Conservation (phyloP, 2,329 filamentous ascomycete species). For the Epicoccum sorghinum region DNA sequence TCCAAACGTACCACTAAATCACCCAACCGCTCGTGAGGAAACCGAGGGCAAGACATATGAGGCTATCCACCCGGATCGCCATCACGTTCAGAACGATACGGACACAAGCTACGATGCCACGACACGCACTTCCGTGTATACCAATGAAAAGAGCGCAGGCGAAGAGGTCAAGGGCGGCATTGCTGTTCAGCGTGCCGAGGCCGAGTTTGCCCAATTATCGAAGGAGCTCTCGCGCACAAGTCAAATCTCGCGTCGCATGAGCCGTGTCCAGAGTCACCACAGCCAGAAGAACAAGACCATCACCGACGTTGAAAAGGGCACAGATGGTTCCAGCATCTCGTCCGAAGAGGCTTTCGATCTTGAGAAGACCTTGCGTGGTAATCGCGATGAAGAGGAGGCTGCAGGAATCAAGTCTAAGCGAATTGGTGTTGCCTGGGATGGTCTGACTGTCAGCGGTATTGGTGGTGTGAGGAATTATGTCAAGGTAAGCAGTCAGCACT, state of each 20-base stretch:
- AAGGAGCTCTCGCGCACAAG: conserved; percentile 52
- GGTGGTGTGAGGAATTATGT: conserved; percentile 75
- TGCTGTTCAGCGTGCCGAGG: conserved; percentile 70
- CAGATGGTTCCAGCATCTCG: conserved; percentile 38
- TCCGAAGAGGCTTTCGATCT: conserved; percentile 70
- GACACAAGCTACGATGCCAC: conserved; percentile 30
- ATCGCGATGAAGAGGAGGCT: conserved; percentile 71
- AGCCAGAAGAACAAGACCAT: conserved; percentile 44
- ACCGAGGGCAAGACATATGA: conserved; percentile 35
- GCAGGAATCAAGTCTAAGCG: conserved; percentile 82
- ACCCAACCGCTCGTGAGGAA: conserved; percentile 27
- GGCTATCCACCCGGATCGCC: conserved; percentile 34
- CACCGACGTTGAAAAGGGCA: conserved; percentile 66
- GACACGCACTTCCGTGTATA: conserved; percentile 29
- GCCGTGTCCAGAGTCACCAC: conserved; percentile 54
- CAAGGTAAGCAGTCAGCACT: conserved; percentile 38
- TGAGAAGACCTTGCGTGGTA: conserved; percentile 74
- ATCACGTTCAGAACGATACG: conserved; percentile 21
- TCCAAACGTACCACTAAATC: conserved; percentile 28
- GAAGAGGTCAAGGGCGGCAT: conserved; percentile 48
- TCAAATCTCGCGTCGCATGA: conserved; percentile 46
- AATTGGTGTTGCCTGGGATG: conserved; percentile 75
- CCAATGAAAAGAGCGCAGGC: conserved; percentile 21
- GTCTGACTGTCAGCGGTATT: conserved; percentile 75
- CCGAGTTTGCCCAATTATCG: conserved; percentile 72